Conservation (phyloP, 495 filamentous ascomycete genomes). For the Xylaria acuta region DNA sequence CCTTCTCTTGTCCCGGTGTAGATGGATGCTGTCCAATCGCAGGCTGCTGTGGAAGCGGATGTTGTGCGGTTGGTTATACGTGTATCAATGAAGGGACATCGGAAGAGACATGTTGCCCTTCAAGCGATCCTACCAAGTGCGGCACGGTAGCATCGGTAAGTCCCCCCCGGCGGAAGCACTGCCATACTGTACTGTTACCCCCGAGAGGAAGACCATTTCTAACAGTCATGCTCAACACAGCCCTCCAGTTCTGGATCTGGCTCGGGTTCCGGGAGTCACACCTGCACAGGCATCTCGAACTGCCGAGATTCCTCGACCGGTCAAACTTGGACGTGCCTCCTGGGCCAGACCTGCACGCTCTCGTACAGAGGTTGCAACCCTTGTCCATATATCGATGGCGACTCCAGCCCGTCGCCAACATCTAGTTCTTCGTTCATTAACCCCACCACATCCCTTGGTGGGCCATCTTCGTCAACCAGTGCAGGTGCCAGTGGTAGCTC, state of each 20-base stretch:
- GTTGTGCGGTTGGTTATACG: conserved; percentile 4
- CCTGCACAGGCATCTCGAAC: conserved; percentile 1
- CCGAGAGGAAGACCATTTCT: background rate
- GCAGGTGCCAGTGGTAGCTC: background rate
- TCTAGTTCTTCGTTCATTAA: background rate
- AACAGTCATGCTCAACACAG: background rate
- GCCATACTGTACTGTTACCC: background rate
- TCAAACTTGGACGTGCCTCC: conserved; percentile 7
- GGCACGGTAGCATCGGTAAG: conserved; percentile 9
- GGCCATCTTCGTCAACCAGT: background rate
- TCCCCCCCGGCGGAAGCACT: no score
- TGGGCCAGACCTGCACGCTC: conserved; percentile 4
- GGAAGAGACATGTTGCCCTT: conserved; percentile 2
- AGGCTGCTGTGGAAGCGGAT: conserved; percentile 16
- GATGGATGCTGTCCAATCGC: conserved; percentile 6
- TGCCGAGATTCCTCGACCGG: conserved; percentile 12
- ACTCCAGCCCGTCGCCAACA: background rate
- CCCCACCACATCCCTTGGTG: background rate
- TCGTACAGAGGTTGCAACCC: conserved; percentile 12
- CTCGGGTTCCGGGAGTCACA: conserved; percentile 6
- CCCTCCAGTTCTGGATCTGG: background rate
- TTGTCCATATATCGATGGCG: conserved; percentile 3
- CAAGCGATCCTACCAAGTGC: conserved; percentile 13
- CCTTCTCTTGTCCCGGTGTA: conserved; percentile 8
- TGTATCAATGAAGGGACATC: conserved; percentile 18